phyloP scores from a whole-genome alignment of 805 yeast genomes.

The Metschnikowia borealis region DNA sequence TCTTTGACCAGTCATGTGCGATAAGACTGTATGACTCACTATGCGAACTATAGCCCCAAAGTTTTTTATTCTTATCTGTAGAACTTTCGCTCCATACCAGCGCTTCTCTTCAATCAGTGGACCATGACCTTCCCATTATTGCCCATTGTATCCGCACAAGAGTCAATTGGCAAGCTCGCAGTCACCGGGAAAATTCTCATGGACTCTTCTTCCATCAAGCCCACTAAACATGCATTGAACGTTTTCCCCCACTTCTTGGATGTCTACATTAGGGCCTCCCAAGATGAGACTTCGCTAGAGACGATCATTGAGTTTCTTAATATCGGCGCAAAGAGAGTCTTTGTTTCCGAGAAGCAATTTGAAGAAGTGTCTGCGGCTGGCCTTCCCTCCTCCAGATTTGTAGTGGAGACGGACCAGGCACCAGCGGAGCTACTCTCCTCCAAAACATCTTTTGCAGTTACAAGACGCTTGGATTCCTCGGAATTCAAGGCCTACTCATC shows the following conservation, averaged over 20 bases:
- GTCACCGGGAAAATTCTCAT: constrained; percentile 35
- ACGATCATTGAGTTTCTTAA: constrained; percentile 46
- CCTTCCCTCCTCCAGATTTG: constrained; percentile 17
- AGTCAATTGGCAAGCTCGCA: constrained; percentile 20
- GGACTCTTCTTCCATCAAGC: constrained; percentile 24
- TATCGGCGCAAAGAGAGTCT: constrained; percentile 51
- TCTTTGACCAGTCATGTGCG: not conserved
- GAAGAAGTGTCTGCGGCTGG: constrained; percentile 11
- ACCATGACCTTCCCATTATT: constrained; percentile 38
- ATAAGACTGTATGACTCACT: constrained; percentile 4
- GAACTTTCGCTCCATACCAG: not conserved
- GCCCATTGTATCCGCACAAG: constrained; percentile 28
- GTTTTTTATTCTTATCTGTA: constrained; percentile 1
- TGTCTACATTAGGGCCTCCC: constrained; percentile 29
- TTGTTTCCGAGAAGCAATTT: constrained; percentile 27
- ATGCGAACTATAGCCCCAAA: not conserved
- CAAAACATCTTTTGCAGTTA: constrained; percentile 23
- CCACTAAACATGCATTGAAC: constrained; percentile 30
- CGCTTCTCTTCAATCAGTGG: not conserved
- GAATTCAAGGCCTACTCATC: constrained; percentile 18
- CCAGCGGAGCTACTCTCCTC: constrained; percentile 14
- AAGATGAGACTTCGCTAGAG: constrained; percentile 35
- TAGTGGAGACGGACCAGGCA: constrained; percentile 8
- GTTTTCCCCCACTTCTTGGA: constrained; percentile 28
- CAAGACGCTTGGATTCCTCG: constrained; percentile 13